phyloP scores from a whole-genome alignment of 2,329 filamentous ascomycete genomes.

The Macrophomina pseudophaseolina region DNA sequence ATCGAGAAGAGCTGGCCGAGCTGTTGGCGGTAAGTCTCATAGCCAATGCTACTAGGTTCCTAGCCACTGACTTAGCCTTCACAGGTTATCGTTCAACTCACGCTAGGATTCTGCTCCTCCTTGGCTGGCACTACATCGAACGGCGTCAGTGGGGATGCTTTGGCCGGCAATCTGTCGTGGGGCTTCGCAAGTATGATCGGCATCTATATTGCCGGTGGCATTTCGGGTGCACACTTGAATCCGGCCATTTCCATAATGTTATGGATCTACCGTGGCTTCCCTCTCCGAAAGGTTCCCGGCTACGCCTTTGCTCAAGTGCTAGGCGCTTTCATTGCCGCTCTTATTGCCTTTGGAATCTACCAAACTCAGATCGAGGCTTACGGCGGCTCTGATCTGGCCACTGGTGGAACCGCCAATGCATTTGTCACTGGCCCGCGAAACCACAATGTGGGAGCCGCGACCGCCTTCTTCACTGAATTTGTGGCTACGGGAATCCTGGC shows the following conservation, averaged over 20 bases:
- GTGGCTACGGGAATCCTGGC: constrained; percentile 38
- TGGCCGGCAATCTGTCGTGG: constrained; percentile 51
- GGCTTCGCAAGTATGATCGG: constrained; percentile 60
- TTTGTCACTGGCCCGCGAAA: constrained; percentile 38
- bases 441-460: constrained; percentile 33
- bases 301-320: constrained; percentile 45
- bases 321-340: constrained; percentile 42
- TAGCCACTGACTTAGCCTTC: not conserved
- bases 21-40: constrained; percentile 51
- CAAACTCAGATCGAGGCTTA: constrained; percentile 40
- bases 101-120: constrained; percentile 57
- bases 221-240: constrained; percentile 57
- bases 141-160: constrained; percentile 43
- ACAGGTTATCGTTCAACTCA: constrained; percentile 26
- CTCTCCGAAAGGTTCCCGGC: constrained; percentile 32
- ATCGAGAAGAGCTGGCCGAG: constrained; percentile 61
- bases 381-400: constrained; percentile 28
- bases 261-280: constrained; percentile 44
- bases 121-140: constrained; percentile 55
- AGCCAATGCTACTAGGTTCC: too few relatives aligned
- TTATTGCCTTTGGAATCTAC: constrained; percentile 44
- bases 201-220: constrained; percentile 53
- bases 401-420: constrained; percentile 33
- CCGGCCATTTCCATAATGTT: constrained; percentile 52
- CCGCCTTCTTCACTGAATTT: constrained; percentile 48